phyloP scores from a whole-genome alignment of 805 yeast genomes.

The Cyberlindnera japonica region DNA sequence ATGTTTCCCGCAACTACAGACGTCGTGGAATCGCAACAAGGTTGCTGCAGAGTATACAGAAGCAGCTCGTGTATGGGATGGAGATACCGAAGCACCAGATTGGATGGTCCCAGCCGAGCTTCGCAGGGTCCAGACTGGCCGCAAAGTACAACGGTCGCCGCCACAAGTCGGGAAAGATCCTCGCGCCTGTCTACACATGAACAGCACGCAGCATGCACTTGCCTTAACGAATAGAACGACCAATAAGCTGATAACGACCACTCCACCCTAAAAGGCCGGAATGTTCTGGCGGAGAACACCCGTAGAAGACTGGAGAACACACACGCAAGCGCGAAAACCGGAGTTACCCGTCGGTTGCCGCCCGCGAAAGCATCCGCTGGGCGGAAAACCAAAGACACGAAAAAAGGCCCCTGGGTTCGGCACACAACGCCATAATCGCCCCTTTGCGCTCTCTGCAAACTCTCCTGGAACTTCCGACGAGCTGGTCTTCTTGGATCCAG shows the following conservation, averaged over 20 bases:
- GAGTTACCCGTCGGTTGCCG: too few species aligned
- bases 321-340: too few species aligned
- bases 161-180: conserved; percentile 48
- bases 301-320: background rate
- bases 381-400: conserved; percentile 1
- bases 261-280: too few species aligned
- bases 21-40: conserved; percentile 46
- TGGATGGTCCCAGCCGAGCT: conserved; percentile 74
- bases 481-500: background rate
- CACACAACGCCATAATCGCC: background rate
- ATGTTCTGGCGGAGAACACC: too few species aligned
- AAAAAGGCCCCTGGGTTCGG: background rate
- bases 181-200: conserved; percentile 45
- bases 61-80: conserved; percentile 48
- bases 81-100: conserved; percentile 39
- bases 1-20: conserved; percentile 43
- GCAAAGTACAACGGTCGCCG: conserved; percentile 48
- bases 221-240: background rate
- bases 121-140: conserved; percentile 60
- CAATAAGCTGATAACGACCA: background rate
- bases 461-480: background rate
- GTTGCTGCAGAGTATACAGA: conserved; percentile 42
- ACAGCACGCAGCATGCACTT: background rate
- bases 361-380: too few species aligned
- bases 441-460: background rate